phyloP scores from a whole-genome alignment of 805 yeast species.

The Zygosaccharomyces siamensis region DNA sequence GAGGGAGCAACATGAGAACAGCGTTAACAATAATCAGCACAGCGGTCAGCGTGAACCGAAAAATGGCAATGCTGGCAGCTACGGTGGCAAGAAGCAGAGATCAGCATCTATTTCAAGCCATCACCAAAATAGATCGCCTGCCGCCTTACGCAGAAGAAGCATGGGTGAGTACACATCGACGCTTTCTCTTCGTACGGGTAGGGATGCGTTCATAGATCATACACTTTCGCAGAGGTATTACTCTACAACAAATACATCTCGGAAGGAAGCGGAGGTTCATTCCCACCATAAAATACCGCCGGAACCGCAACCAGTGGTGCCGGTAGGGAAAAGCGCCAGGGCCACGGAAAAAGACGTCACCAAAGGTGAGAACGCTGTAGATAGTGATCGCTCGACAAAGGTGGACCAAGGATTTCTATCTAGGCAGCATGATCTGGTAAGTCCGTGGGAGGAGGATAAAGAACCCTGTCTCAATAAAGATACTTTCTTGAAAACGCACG shows the following conservation, averaged over 20 bases:
- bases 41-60: not conserved
- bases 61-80: not conserved
- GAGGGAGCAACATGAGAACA: not conserved
- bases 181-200: slow-evolving; percentile 10
- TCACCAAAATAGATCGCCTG: slow-evolving; percentile 1
- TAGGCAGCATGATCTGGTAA: not conserved
- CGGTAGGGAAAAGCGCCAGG: slow-evolving; percentile 5
- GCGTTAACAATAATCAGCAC: not conserved
- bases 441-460: slow-evolving; percentile 32
- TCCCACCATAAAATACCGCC: not conserved
- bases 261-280: slow-evolving; percentile 3
- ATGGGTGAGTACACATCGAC: slow-evolving; percentile 8
- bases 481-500: slow-evolving; percentile 33
- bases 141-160: slow-evolving; percentile 12
- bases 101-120: slow-evolving; percentile 4
- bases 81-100: not conserved
- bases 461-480: slow-evolving; percentile 30
- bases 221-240: slow-evolving; percentile 19
- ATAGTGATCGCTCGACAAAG: not conserved
- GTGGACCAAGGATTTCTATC: not conserved
- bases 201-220: slow-evolving; percentile 16
- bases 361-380: not conserved
- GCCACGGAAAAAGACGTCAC: not conserved
- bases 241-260: slow-evolving; percentile 13
- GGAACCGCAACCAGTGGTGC: slow-evolving; percentile 1